Percentiles rank a stretch among this genome's conserved stretches.
Evolutionary conservation across 176 grass and related monocot genomes (phyloP).

Genomic region (Themeda triandra): DNA sequence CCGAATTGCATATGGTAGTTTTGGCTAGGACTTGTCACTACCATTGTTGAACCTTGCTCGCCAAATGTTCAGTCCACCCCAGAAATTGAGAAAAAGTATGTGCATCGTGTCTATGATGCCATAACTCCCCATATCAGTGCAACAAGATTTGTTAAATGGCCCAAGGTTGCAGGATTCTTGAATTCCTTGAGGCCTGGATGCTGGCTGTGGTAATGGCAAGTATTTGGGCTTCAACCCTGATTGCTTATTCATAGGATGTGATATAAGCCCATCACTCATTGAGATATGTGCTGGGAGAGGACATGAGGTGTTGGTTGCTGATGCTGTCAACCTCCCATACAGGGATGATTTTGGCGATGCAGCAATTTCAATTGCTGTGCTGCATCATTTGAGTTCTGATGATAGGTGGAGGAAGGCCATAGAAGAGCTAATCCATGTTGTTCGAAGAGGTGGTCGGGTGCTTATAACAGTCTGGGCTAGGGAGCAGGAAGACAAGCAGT

Average conservation of each 20-base stretch:
- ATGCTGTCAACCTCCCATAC: constrained; percentile 87
- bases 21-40: neutral
- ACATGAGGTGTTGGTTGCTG: constrained; percentile 86
- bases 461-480: constrained; percentile 95
- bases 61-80: constrained; percentile 64
- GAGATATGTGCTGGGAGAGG: constrained; percentile 75
- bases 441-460: constrained; percentile 73
- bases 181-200: constrained; percentile 66
- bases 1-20: neutral
- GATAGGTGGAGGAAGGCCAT: constrained; percentile 83
- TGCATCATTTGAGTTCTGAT: constrained; percentile 91
- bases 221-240: constrained; percentile 83
- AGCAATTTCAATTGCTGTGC: constrained; percentile 81
- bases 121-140: constrained; percentile 94
- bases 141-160: constrained; percentile 92
- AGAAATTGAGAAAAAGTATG: constrained; percentile 88
- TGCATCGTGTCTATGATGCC: constrained; percentile 82
- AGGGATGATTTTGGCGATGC: constrained; percentile 84
- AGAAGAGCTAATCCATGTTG: constrained; percentile 82
- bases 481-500: constrained; percentile 97
- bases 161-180: constrained; percentile 82
- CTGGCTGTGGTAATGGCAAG: constrained; percentile 94
- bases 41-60: neutral
- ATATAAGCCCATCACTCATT: constrained; percentile 71
- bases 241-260: constrained; percentile 84